Conservation (phyloP, 1,284 basidiomycete genomes). For the Ustilago tritici region DNA sequence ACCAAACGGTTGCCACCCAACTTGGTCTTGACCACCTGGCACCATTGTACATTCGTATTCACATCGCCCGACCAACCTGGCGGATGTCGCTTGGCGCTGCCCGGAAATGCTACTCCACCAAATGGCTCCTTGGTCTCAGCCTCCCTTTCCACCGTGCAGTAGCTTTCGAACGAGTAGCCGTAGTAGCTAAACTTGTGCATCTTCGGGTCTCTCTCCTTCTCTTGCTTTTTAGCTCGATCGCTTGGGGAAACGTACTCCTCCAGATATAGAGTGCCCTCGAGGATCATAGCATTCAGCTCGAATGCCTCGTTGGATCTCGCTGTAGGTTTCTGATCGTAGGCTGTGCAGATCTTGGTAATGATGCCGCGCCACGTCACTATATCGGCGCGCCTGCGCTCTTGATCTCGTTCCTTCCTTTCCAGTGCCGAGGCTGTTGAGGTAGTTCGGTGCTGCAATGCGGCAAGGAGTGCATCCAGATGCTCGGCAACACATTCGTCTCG, state of each 20-base stretch:
- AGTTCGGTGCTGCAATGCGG: constrained; percentile 43
- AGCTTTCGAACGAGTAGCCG: constrained; percentile 85
- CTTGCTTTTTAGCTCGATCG: constrained; percentile 77
- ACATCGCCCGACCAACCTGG: constrained; percentile 83
- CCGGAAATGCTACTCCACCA: neutral
- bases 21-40: constrained; percentile 89
- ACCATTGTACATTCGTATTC: constrained; percentile 96
- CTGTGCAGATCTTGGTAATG: constrained; percentile 79
- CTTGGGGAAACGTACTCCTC: constrained; percentile 80
- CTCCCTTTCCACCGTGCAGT: constrained; percentile 75
- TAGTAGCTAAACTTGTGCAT: constrained; percentile 27
- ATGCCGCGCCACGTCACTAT: constrained; percentile 89
- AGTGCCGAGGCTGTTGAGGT: constrained; percentile 7
- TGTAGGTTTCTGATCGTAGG: constrained; percentile 42
- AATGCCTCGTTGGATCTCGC: constrained; percentile 74
- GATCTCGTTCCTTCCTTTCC: constrained; percentile 29
- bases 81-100: constrained; percentile 2
- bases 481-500: constrained; percentile 75
- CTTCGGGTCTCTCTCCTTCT: constrained; percentile 27
- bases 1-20: constrained; percentile 83
- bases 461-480: constrained; percentile 51
- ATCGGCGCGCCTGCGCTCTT: constrained; percentile 65
- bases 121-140: constrained; percentile 19
- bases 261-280: constrained; percentile 79
- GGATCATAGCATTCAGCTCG: constrained; percentile 60